These are phyloP conservation scores for Saksenaea oblongispora DNA, from an alignment of 371 early-diverging fungal genomes.

Conservation along the genomic window DNA sequence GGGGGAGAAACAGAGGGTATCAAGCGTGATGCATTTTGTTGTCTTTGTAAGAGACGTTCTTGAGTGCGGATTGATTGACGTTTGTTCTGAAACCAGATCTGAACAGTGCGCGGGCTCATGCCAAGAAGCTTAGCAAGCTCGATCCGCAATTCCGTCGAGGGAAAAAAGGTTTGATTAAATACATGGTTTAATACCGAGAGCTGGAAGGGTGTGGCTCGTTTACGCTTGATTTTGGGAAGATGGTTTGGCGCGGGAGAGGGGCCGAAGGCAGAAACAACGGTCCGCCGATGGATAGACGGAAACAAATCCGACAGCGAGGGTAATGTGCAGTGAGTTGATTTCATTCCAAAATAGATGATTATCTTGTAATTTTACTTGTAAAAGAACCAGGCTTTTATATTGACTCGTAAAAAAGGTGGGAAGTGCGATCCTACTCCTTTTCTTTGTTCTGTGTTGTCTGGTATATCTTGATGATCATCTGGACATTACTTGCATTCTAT, in stretches of 20 bases:
- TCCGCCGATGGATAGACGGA: neutral
- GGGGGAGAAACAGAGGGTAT: slow-evolving; percentile 2
- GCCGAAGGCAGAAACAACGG: slow-evolving; percentile 11
- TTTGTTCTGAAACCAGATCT: slow-evolving; percentile 94
- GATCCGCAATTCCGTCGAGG: slow-evolving; percentile 68
- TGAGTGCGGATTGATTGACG: slow-evolving; percentile 55
- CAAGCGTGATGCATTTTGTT: neutral
- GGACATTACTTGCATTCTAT: neutral
- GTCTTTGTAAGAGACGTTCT: slow-evolving; percentile 15
- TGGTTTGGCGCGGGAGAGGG: slow-evolving; percentile 9
- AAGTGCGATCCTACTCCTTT: neutral
- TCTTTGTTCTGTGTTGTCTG: slow-evolving; percentile 1
- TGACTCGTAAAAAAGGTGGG: neutral
- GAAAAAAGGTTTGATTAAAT: slow-evolving; percentile 47
- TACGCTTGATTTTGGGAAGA: slow-evolving; percentile 14
- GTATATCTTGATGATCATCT: neutral
- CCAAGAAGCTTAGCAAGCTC: slow-evolving; percentile 75
- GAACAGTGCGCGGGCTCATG: slow-evolving; percentile 76
- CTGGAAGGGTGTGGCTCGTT: slow-evolving; percentile 31
- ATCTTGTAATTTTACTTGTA: neutral
- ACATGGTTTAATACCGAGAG: slow-evolving; percentile 46
- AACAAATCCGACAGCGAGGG: neutral
- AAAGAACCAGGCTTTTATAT: neutral
- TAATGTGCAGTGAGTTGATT: neutral
- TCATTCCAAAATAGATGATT: neutral